Conservation (phyloP, 345 rosid genomes). For the Zanthoxylum bungeanum region DNA sequence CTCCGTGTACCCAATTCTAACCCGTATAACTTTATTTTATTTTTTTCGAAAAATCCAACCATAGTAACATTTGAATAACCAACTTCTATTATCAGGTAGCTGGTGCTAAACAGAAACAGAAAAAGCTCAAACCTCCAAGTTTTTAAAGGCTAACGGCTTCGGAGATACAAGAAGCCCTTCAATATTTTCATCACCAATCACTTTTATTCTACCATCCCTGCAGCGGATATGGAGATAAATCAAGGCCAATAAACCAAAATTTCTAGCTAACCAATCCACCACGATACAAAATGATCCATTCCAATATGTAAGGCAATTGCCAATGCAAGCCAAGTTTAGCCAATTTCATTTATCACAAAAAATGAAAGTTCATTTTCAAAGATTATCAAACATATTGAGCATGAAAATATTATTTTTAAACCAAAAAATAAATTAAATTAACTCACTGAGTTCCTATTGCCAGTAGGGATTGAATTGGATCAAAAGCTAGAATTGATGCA, state of each 20-base stretch:
- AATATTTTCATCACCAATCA: conserved; percentile 70
- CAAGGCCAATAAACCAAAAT: neutral
- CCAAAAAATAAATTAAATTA: neutral
- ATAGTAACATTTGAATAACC: neutral
- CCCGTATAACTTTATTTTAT: no score
- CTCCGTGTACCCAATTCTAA: neutral
- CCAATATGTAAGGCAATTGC: neutral
- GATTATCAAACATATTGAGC: neutral
- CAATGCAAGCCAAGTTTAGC: neutral
- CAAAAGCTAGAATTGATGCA: conserved; percentile 77
- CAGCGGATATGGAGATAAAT: neutral
- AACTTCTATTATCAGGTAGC: neutral
- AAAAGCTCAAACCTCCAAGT: conserved; percentile 56
- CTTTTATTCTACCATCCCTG: conserved; percentile 93
- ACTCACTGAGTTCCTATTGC: conserved; percentile 86
- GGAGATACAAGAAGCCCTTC: conserved; percentile 81
- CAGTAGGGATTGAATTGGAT: conserved; percentile 67
- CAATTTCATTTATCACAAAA: neutral
- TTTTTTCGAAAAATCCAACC: neutral
- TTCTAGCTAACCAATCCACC: neutral
- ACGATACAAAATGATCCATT: neutral
- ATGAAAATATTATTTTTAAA: no score
- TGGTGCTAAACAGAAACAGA: neutral
- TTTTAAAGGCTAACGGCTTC: conserved; percentile 61
- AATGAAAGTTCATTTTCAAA: neutral